Evolutionary conservation across 2,329 filamentous ascomycete genomes (phyloP), one percentile per base, ranked within the genome.

Genomic region (Diaporthe aspalathi): DNA sequence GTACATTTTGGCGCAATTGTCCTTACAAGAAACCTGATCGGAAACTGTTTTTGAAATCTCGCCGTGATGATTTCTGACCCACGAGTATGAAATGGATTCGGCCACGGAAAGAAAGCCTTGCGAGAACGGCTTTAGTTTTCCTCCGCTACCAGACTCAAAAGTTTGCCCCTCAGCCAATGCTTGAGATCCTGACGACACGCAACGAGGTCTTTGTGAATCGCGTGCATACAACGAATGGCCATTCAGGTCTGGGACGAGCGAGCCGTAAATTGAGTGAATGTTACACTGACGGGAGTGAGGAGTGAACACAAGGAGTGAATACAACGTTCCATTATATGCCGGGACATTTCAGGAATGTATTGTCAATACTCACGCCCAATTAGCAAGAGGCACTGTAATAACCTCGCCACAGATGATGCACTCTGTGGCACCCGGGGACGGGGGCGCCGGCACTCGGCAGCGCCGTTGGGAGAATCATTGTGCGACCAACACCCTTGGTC

Each of bases 331-430:
- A 65, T 65, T 14, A 38, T 11, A 38, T 50, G 14, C 29, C 60
- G 60, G 50, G 50, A 50, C 60, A 65, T 50, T 24, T 5, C 14
- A 38, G 29, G 14, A 50, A 65, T 50, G 27, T 32, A 65, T 65
- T 65, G 60, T 65, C 45, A 65, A 65, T 65, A 65, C 29, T 65
- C 14, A 24, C 38, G 60, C 60, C 60, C 27, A 38, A 45, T 38
- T 20, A 50, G 45, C 60, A 38, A 32, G 17, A 50, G 43, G n/a
- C 45, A 50, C 60, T 38, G 27, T 27, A 35, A 63, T 6, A 35
- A 38, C 27, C 5, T 63, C 60, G 60, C 60, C 60, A 63, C 60
- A n/a, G n/a, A n/a, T n/a, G n/a, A 63, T 29, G 43, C 43, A 35
- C 22, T 63, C 12, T 35, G 60, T 65, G 29, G 49, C 60, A 65